phyloP scores from a whole-genome alignment of 495 filamentous ascomycete species.

The Annulohypoxylon bovei region DNA sequence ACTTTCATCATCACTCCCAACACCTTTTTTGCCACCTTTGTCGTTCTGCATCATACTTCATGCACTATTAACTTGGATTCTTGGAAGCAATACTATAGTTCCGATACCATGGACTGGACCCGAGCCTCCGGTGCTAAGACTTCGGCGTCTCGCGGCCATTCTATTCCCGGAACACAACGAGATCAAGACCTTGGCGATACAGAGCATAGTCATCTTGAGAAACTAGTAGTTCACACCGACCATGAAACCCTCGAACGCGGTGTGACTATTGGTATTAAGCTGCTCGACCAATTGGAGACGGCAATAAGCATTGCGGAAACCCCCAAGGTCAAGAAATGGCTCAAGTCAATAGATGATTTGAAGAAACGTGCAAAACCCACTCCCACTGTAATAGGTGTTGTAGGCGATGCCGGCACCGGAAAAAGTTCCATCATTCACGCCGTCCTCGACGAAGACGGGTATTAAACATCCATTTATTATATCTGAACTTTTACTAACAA shows the following conservation, averaged over 20 bases:
- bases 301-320: background rate
- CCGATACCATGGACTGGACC: background rate
- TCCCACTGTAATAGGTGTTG: conserved; percentile 64
- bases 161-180: background rate
- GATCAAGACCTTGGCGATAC: background rate
- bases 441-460: conserved; percentile 64
- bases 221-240: background rate
- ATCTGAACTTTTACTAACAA: background rate
- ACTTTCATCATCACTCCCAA: background rate
- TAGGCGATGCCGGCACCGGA: conserved; percentile 67
- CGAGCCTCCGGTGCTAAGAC: background rate
- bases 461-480: background rate
- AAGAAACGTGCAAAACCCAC: conserved; percentile 36
- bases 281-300: conserved; percentile 42
- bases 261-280: conserved; percentile 36
- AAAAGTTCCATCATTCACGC: conserved; percentile 71
- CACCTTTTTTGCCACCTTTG: no score
- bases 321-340: conserved; percentile 48
- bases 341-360: conserved; percentile 53
- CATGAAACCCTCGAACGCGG: conserved; percentile 46
- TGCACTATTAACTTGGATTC: background rate
- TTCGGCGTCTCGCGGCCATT: background rate
- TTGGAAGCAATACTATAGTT: background rate
- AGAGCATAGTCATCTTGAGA: conserved; percentile 8
- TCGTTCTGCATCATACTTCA: no score